A percentile compares a stretch with the other conserved stretches of the same genome.
These are phyloP conservation scores for Malassezia obtusa DNA, from an alignment of 1,284 basidiomycete genomes.

Conservation along the genomic window DNA sequence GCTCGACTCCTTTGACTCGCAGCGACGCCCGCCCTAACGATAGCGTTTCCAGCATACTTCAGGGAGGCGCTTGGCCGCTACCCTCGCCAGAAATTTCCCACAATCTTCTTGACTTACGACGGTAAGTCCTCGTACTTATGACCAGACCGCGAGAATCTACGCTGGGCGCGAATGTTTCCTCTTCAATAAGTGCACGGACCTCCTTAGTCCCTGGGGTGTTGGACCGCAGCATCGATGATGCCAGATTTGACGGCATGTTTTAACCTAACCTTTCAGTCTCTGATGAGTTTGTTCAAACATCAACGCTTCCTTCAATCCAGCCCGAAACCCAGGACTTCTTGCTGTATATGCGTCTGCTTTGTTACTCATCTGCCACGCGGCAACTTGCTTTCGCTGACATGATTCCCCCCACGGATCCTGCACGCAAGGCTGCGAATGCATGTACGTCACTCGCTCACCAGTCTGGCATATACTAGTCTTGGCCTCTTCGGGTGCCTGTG, in stretches of 20 bases:
- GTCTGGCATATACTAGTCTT: constrained; percentile 11
- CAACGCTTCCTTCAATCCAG: not conserved
- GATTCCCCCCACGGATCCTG: not conserved
- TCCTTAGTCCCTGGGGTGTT: not conserved
- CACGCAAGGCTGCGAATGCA: constrained; percentile 6
- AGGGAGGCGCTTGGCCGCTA: not conserved
- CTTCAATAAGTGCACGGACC: not conserved
- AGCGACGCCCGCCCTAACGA: not conserved
- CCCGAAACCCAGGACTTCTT: constrained; percentile 12
- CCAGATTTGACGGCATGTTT: not conserved
- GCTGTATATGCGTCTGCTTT: constrained; percentile 10
- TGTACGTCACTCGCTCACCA: constrained; percentile 1
- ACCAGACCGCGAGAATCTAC: not conserved
- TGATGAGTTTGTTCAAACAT: not conserved
- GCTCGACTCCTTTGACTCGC: not conserved
- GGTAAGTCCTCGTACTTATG: not conserved
- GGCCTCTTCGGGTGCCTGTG: not conserved
- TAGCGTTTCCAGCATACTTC: constrained; percentile 10
- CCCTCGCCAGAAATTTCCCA: not conserved
- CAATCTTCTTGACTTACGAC: not conserved
- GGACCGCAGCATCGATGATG: not conserved
- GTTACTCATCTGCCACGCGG: not conserved
- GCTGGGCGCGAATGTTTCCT: no score
- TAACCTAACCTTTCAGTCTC: not conserved
- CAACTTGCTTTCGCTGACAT: not conserved